phyloP scores from a whole-genome alignment of 2,329 filamentous ascomycete genomes.

The Colletotrichum orbiculare region DNA sequence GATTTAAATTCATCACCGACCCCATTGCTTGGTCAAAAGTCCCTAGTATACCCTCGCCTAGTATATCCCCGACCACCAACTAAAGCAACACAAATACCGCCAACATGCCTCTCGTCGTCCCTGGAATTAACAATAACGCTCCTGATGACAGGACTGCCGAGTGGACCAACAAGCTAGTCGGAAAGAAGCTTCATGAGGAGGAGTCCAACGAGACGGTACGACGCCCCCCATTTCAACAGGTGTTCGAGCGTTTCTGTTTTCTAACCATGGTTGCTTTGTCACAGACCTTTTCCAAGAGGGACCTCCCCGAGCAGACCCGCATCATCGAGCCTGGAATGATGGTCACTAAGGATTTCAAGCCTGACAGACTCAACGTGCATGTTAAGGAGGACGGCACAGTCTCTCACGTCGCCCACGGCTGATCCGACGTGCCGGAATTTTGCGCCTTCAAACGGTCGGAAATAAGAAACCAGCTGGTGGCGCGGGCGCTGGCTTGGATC shows the following conservation, averaged over 20 bases:
- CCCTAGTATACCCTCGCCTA: not conserved
- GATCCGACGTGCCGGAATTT: constrained; percentile 31
- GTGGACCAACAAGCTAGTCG: constrained; percentile 71
- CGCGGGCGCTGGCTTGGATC: not conserved
- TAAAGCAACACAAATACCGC: constrained; percentile 3
- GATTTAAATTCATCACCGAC: constrained; percentile 12
- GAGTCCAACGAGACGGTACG: constrained; percentile 63
- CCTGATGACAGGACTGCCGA: constrained; percentile 61
- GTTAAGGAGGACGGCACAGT: constrained; percentile 70
- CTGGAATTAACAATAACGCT: constrained; percentile 63
- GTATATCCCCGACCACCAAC: not conserved
- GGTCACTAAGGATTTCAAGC: constrained; percentile 67
- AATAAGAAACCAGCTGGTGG: no score
- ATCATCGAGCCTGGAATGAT: constrained; percentile 67
- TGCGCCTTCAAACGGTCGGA: no score
- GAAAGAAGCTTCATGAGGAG: constrained; percentile 69
- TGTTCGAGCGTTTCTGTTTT: not conserved
- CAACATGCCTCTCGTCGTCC: constrained; percentile 74
- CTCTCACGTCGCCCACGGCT: constrained; percentile 68
- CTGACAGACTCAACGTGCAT: constrained; percentile 68
- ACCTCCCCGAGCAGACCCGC: constrained; percentile 67
- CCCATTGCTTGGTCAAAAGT: not conserved
- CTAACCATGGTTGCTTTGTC: not conserved
- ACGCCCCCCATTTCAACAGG: not conserved
- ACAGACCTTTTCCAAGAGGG: constrained; percentile 70